Base-by-base conservation (phyloP, 148 eudicot species). In the Pharnaceum exiguum region DNA sequence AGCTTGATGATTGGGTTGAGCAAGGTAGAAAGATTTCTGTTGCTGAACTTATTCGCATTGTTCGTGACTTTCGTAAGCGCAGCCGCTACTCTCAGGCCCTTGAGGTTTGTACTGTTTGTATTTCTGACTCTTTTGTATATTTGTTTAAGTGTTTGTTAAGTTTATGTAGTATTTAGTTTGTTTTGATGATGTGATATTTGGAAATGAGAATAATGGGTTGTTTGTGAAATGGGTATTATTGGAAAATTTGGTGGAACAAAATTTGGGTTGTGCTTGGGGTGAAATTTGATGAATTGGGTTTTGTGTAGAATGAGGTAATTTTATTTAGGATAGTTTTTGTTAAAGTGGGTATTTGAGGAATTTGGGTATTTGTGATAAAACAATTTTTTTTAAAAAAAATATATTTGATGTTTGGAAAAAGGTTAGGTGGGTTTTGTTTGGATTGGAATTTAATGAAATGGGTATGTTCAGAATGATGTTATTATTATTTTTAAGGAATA, bases 21-120 rank as follows among this genome's bases (percentile, higher is more conserved):
- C 60, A 55, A 22, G 90, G 90, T 0, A 79, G 81, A 1, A 79
- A 65, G 70, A 63, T 89, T 49, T 47, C 80, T 7, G 67, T 79
- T 5, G 79, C 77, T 0, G 95, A 88, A 76, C 66, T 93, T 26
- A 47, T 62, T 1, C 77, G 96, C 46, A 83, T 93, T 53, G 49
- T 93, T 38, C 83, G 51, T 30, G 99, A 93, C 64, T 79, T 88
- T 22, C 88, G 99, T 5, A 93, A 81, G 68, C 95, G 96, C 25
- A 85, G 59, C 22, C 81, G 96, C 10, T 88, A 60, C 63, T 31
- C 74, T 67, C 99, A 93, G 15, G 99, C 99, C 29, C 85, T 93
- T 5, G 79, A 88, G 96, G 98, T 93, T 24, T 2, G 9, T 18
- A 24, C 35, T 5, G 4, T 16, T 53, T 21, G 5, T 13, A 30